A percentile compares a stretch with the other conserved stretches of the same genome.
Evolutionary conservation across 2,329 filamentous ascomycete genomes (phyloP).

Genomic region (Neofusicoccum cordaticola): DNA sequence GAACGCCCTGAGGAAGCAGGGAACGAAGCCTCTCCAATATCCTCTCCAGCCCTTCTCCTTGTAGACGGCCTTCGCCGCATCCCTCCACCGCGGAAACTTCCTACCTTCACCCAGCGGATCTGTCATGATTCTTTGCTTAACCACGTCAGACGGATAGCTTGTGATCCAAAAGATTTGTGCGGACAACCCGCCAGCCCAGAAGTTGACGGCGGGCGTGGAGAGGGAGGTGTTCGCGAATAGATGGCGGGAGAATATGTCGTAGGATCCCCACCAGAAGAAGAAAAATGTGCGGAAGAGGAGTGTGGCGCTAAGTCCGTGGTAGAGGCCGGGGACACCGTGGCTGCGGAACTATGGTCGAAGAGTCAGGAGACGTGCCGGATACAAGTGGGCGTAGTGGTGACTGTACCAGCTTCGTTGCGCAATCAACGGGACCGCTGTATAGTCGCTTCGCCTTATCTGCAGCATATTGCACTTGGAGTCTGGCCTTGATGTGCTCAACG

Average conservation of each 20-base stretch:
- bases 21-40: constrained; percentile 89
- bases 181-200: constrained; percentile 92
- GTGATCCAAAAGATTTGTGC: constrained; percentile 95
- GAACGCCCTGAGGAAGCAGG: constrained; percentile 90
- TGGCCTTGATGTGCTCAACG: constrained; percentile 91
- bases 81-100: constrained; percentile 71
- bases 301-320: constrained; percentile 81
- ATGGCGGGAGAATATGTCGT: constrained; percentile 74
- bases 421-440: constrained; percentile 87
- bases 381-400: not conserved
- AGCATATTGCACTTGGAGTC: constrained; percentile 90
- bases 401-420: constrained; percentile 62
- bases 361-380: not conserved
- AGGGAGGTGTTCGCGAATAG: constrained; percentile 67
- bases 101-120: constrained; percentile 69
- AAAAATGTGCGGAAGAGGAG: constrained; percentile 89
- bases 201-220: constrained; percentile 80
- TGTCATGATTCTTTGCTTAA: constrained; percentile 97
- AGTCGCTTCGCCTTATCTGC: constrained; percentile 72
- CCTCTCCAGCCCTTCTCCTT: constrained; percentile 72
- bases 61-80: constrained; percentile 76
- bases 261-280: constrained; percentile 98
- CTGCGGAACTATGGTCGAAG: constrained; percentile 35
- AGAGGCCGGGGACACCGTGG: constrained; percentile 78
- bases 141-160: constrained; percentile 86